Evolutionary conservation across 2,329 filamentous ascomycete species (phyloP), one percentile per base, ranked within the genome.

Genomic region (Zopfia rhizophila): DNA sequence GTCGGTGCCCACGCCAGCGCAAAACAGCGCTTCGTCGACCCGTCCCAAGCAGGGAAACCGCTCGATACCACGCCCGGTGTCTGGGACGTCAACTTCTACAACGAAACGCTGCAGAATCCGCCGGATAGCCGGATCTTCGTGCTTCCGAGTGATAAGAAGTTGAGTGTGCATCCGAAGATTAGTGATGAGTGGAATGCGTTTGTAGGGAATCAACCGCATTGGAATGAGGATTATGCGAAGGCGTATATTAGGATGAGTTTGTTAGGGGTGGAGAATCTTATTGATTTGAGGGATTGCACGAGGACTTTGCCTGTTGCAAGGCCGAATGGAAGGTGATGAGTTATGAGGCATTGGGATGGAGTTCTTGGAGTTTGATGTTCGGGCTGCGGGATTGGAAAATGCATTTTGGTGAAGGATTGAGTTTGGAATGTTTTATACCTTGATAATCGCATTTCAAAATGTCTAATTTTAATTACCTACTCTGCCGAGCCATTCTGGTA

Each of bases 1-100:
- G 56, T 84, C 3, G 82, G 82, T 40, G 80, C 82, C 0, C 82
- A 84, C 61, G 76, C 76, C 3, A 69, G 75, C 6, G 74, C 77
- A 6, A 74, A 70, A 51, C 80, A 83, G 54, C 72, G 69, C 41
- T 75, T 75, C 48, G 72, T 77, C 40, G 73, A 81, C 52, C 46
- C 67, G 0, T 31, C 54, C 5, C 63, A 72, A n/a, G 63, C 68
- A 8, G 73, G 70, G 35, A 61, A 64, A 5, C 55, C 77, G 0
- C 74, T 80, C 46, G 80, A 83, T 55, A 69, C 72, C 4, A 82
- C 80, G 0, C 76, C 76, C 0, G 74, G 71, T 11, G 63, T 76
- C 0, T 83, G 78, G 78, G 80, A 83, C 49, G 74, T 74, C 1
- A 60, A 67, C 6, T 83, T 76, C 59, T 83, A 82, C 60, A 58